A percentile compares a stretch with the other conserved stretches of the same genome.
These are phyloP conservation scores for Fraxinus americana DNA, from an alignment of 257 asterid genomes.

Conservation along the genomic window DNA sequence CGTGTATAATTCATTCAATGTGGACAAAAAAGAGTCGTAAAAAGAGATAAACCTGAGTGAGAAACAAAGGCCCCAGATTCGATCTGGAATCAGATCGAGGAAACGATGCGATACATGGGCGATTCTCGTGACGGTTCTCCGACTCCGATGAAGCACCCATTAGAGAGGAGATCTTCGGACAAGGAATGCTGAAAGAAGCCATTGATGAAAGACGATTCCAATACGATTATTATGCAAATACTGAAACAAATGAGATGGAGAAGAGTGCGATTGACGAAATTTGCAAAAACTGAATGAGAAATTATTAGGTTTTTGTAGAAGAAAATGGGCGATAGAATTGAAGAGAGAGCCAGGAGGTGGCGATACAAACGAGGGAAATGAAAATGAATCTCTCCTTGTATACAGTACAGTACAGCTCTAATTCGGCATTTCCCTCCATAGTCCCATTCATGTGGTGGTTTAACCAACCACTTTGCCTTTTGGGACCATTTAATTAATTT, in stretches of 20 bases:
- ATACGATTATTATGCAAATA: not conserved
- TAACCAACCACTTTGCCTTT: slow-evolving; percentile 3
- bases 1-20: not conserved
- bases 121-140: slow-evolving; percentile 15
- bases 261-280: not conserved
- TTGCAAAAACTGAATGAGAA: not conserved
- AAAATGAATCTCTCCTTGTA: slow-evolving; percentile 36
- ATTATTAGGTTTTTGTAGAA: slow-evolving; percentile 26
- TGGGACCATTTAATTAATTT: not conserved
- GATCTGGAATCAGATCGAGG: slow-evolving; percentile 43
- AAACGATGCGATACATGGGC: slow-evolving; percentile 33
- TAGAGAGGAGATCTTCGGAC: slow-evolving; percentile 45
- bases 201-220: slow-evolving; percentile 30
- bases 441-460: slow-evolving; percentile 31
- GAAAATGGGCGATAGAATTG: slow-evolving; percentile 43
- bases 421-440: slow-evolving; percentile 41
- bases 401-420: slow-evolving; percentile 5
- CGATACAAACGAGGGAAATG: slow-evolving; percentile 45
- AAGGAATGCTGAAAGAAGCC: slow-evolving; percentile 54
- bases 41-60: not conserved
- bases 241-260: not conserved
- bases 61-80: slow-evolving; percentile 20
- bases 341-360: slow-evolving; percentile 30
- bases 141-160: slow-evolving; percentile 41
- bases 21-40: not conserved